Evolutionary conservation across 805 yeast genomes (phyloP), one percentile per base, ranked within the genome.

Genomic region (Wickerhamomyces xylosicus): DNA sequence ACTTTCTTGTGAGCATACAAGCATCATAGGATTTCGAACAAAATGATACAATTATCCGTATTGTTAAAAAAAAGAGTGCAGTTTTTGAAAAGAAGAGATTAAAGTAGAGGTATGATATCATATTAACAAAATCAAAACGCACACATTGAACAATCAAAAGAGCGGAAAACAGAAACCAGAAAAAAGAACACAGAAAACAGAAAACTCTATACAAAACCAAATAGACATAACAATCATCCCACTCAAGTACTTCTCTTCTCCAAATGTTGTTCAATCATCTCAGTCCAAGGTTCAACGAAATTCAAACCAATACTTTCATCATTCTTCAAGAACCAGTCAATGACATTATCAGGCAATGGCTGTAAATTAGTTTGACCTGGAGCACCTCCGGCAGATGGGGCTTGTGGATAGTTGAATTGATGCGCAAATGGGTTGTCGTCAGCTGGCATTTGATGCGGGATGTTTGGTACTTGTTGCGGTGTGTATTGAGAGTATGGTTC

Each of bases 281-380:
- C 85, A 0, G 90, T 81, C 79, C 87, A 82, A 2, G 85, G 85
- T 31, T 79, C 89, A 21, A 79, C 80, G 46, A 74, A 74, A 40
- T 72, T 77, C 36, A 74, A 53, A 14, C 80, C 80, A 18, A 73
- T 65, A 34, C 68, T 64, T 37, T 64, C 70, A 43, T 70, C 69
- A 31, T 52, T 54, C 25, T 61, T 59, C 33, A 68, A 55, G 40
- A 73, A 72, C 74, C 77, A 73, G 43, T 72, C 72, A 34, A 70
- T 63, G 13, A 72, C 62, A 15, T 62, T 61, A 35, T 54, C 56
- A 8, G 58, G 57, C 14, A 54, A 36, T 10, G 50, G 48, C 15
- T 47, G 52, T 5, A 35, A 27, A 25, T 15, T 13, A 17, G 20
- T 21, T 8, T 11, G 33, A 37, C 46, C 44, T 41, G 52, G 48